Evolutionary conservation across 139 green algal species (phyloP).

Genomic region (Raphidocelis subcapitata): DNA sequence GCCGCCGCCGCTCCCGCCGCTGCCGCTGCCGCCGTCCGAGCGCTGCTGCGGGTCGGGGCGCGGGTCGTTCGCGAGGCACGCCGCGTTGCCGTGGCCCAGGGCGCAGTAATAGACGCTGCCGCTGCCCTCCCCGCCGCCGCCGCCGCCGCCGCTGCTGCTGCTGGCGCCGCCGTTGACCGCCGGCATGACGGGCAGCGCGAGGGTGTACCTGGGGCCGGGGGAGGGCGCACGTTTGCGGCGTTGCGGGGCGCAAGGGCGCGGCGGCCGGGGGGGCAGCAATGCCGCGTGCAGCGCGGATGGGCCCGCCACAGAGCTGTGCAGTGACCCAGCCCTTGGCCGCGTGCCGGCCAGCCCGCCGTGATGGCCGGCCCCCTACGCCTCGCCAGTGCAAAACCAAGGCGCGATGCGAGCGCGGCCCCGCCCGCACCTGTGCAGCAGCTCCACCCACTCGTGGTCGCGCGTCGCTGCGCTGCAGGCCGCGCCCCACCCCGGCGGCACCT

Average conservation of each 20-base stretch:
- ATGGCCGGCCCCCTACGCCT: no score
- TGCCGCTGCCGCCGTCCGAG: neutral
- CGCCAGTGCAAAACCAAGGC: no score
- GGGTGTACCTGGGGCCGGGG: constrained; percentile 7
- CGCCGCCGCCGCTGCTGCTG: constrained; percentile 5
- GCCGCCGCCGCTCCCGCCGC: neutral
- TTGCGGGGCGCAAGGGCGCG: neutral
- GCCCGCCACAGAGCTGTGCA: neutral
- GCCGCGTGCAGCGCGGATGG: neutral
- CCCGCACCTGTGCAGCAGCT: constrained; percentile 22
- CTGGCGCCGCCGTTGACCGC: neutral
- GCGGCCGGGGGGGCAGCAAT: neutral
- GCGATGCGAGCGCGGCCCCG: neutral
- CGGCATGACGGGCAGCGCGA: constrained; percentile 4
- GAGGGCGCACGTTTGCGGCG: neutral
- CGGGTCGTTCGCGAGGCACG: constrained; percentile 24
- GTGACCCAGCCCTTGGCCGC: neutral
- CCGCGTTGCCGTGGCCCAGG: constrained; percentile 17
- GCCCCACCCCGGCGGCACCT: constrained; percentile 1
- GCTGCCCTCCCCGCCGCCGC: neutral
- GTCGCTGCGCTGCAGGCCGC: neutral
- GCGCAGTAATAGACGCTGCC: constrained; percentile 12
- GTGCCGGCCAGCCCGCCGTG: neutral
- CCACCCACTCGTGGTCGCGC: constrained; percentile 3
- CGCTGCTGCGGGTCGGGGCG: neutral